Evolutionary conservation across 257 asterid genomes (phyloP).

Genomic region (Nicotiana paniculata): DNA sequence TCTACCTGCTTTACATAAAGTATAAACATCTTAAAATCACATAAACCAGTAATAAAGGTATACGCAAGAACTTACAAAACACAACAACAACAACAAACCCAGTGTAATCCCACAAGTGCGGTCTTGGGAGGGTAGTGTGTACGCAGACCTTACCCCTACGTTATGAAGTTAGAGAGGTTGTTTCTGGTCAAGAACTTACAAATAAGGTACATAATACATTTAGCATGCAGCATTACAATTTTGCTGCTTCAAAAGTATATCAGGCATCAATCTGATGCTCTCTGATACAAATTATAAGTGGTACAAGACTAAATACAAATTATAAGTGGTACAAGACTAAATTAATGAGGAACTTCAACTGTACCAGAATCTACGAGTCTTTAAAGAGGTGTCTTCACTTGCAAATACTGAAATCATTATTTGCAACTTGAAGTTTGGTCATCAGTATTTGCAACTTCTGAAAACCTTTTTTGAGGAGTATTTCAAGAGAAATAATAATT

Average conservation of each 20-base stretch:
- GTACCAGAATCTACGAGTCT: background rate
- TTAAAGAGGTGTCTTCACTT: too few species aligned
- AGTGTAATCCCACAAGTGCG: too few species aligned
- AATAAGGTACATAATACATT: background rate
- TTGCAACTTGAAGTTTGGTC: too few species aligned
- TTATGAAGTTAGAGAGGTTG: too few species aligned
- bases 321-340: background rate
- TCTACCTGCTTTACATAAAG: conserved; percentile 46
- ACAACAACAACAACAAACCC: too few species aligned
- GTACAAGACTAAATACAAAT: background rate
- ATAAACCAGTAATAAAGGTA: background rate
- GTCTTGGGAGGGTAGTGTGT: too few species aligned
- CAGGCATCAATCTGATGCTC: background rate
- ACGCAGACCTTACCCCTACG: too few species aligned
- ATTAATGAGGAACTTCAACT: background rate
- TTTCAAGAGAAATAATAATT: too few species aligned
- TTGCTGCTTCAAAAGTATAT: background rate
- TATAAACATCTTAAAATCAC: background rate
- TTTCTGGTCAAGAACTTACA: background rate
- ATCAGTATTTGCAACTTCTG: too few species aligned
- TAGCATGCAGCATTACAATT: background rate
- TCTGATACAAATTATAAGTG: background rate
- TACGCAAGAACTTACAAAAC: background rate
- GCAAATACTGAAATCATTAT: too few species aligned
- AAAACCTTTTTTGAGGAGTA: too few species aligned